A percentile compares a stretch with the other conserved stretches of the same genome.
These are phyloP conservation scores for Firmiana major DNA, from an alignment of 345 rosid species.

Conservation along the genomic window DNA sequence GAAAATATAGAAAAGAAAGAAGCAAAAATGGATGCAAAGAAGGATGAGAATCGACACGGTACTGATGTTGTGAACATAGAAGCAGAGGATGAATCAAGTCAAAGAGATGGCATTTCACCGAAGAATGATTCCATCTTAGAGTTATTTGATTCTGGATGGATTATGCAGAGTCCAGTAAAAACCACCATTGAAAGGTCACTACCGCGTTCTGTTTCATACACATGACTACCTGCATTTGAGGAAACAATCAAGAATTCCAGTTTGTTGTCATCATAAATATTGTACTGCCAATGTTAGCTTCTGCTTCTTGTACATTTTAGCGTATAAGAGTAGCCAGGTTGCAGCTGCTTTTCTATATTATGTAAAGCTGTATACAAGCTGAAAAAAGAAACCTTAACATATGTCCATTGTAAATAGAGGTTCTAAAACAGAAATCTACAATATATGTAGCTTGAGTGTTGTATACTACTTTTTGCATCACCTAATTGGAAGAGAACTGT, in stretches of 20 bases:
- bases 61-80: background rate
- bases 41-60: too few species aligned
- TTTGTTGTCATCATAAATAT: background rate
- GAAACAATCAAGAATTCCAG: background rate
- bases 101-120: background rate
- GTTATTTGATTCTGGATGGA: slow-evolving; percentile 54
- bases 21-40: background rate
- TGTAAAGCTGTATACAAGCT: background rate
- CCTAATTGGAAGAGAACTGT: background rate
- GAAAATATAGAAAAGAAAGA: slow-evolving; percentile 8
- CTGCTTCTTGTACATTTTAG: background rate
- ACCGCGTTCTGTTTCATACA: slow-evolving; percentile 20
- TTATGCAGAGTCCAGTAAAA: slow-evolving; percentile 20
- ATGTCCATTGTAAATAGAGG: background rate
- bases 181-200: slow-evolving; percentile 17
- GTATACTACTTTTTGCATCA: background rate
- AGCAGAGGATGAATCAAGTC: slow-evolving; percentile 19
- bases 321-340: background rate
- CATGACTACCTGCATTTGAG: background rate
- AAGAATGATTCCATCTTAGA: slow-evolving; percentile 42
- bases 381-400: background rate
- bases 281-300: background rate
- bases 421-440: background rate
- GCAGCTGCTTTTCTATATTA: background rate
- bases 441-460: background rate